Conservation (phyloP, 1,284 basidiomycete genomes). For the Malassezia caprae region DNA sequence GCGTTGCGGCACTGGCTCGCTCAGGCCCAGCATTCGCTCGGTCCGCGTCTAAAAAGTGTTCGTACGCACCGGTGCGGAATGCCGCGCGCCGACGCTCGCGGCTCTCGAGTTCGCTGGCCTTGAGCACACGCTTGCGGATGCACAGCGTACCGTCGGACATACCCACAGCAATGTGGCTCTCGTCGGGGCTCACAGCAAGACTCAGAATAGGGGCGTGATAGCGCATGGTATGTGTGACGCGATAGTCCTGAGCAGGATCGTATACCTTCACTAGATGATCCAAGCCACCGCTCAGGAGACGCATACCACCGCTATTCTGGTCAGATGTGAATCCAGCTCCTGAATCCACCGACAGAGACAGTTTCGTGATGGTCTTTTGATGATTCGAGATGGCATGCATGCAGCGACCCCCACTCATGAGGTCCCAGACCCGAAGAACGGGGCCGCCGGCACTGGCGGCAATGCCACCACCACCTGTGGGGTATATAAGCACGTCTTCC, state of each 20-base stretch:
- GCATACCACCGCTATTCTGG: constrained; percentile 53
- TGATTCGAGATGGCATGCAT: constrained; percentile 59
- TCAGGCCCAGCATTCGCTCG: background rate
- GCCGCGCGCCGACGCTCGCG: constrained; percentile 52
- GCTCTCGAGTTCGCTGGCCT: constrained; percentile 56
- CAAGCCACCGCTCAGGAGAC: constrained; percentile 77
- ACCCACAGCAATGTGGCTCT: constrained; percentile 87
- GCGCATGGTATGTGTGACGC: constrained; percentile 95
- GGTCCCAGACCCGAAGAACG: constrained; percentile 87
- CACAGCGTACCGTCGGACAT: constrained; percentile 88
- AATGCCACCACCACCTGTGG: constrained; percentile 64
- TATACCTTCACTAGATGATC: constrained; percentile 99
- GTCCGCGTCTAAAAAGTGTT: constrained; percentile 56
- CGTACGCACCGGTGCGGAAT: constrained; percentile 59
- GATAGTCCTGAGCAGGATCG: constrained; percentile 62
- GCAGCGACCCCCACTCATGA: constrained; percentile 72
- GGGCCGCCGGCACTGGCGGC: constrained; percentile 81
- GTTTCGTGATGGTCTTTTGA: constrained; percentile 88
- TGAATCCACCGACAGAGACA: constrained; percentile 49
- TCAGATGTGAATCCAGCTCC: constrained; percentile 30
- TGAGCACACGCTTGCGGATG: constrained; percentile 57
- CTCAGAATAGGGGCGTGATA: constrained; percentile 87
- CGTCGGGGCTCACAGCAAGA: constrained; percentile 89
- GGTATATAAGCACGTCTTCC: constrained; percentile 87
- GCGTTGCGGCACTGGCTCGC: constrained; percentile 18